Conservation (phyloP, 176 grass and related monocot species). For the Elaeis guineensis region DNA sequence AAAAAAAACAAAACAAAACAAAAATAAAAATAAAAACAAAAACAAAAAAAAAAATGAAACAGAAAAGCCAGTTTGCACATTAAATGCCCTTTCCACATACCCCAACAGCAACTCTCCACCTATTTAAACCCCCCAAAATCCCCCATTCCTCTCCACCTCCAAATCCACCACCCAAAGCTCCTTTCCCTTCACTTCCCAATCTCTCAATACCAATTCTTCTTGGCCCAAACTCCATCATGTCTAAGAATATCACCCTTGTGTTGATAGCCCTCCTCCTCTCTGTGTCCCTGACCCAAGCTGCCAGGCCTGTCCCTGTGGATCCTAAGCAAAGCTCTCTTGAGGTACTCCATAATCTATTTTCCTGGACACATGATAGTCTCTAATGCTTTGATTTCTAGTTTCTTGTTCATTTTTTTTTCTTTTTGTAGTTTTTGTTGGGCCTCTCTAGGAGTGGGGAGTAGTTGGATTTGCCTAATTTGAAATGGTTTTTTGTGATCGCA, state of each 20-base stretch:
- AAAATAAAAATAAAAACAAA: no score
- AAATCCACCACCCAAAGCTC: background rate
- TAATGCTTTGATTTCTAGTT: no score
- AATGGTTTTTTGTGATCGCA: background rate
- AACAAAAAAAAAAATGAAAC: no score
- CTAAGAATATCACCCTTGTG: slow-evolving; percentile 12
- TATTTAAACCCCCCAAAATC: background rate
- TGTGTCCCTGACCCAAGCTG: slow-evolving; percentile 14
- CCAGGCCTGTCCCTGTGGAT: slow-evolving; percentile 19
- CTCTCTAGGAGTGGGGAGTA: no score
- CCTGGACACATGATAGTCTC: no score
- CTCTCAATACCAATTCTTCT: no score
- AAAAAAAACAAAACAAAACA: no score
- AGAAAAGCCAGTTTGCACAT: background rate
- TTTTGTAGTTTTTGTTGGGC: no score
- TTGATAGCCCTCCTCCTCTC: slow-evolving; percentile 25
- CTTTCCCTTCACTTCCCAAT: background rate
- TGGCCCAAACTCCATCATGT: background rate
- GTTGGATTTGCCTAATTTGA: no score
- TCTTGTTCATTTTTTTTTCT: no score
- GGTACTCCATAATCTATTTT: slow-evolving; percentile 1
- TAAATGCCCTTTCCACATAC: no score
- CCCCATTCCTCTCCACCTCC: background rate
- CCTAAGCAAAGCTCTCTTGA: slow-evolving; percentile 13
- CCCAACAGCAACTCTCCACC: no score